phyloP scores from a whole-genome alignment of 192 early-diverging fungal species.

The Coemansia sp. region DNA sequence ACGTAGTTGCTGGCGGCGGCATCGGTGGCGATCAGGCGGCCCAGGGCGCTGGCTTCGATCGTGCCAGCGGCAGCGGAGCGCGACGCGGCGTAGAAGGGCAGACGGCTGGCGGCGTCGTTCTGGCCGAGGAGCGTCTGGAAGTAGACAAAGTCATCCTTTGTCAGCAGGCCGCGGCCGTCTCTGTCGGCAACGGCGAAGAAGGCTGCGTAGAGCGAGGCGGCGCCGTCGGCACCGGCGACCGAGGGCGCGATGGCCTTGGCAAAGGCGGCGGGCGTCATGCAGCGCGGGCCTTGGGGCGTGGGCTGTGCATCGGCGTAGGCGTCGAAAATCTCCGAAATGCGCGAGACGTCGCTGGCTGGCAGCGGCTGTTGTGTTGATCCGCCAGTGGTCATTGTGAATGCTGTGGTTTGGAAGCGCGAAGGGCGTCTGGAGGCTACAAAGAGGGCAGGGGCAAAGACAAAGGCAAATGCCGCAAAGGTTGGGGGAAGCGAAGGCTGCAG shows the following conservation, averaged over 20 bases:
- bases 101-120: slow-evolving; percentile 56
- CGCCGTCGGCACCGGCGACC: slow-evolving; percentile 1
- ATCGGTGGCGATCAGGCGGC: slow-evolving; percentile 19
- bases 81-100: slow-evolving; percentile 52
- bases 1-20: slow-evolving; percentile 27
- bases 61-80: slow-evolving; percentile 9
- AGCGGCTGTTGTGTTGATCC: slow-evolving; percentile 13
- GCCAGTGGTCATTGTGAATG: slow-evolving; percentile 8
- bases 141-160: slow-evolving; percentile 54
- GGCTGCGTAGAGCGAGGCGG: slow-evolving; percentile 22
- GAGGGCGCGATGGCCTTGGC: slow-evolving; percentile 35
- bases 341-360: slow-evolving; percentile 33
- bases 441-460: not conserved
- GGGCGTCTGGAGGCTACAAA: not conserved
- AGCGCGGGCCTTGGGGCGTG: slow-evolving; percentile 26
- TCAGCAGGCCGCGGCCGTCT: slow-evolving; percentile 35
- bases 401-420: not conserved
- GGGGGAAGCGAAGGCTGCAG: too few relatives aligned
- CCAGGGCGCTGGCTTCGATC: slow-evolving; percentile 15
- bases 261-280: slow-evolving; percentile 55
- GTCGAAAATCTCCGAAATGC: slow-evolving; percentile 46
- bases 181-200: slow-evolving; percentile 58
- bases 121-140: slow-evolving; percentile 55
- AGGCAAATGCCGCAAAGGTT: not conserved
- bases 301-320: slow-evolving; percentile 34